Evolutionary conservation across 768 basidiomycete species (phyloP), one percentile per base, ranked within the genome.

Genomic region (Amanita muscaria): DNA sequence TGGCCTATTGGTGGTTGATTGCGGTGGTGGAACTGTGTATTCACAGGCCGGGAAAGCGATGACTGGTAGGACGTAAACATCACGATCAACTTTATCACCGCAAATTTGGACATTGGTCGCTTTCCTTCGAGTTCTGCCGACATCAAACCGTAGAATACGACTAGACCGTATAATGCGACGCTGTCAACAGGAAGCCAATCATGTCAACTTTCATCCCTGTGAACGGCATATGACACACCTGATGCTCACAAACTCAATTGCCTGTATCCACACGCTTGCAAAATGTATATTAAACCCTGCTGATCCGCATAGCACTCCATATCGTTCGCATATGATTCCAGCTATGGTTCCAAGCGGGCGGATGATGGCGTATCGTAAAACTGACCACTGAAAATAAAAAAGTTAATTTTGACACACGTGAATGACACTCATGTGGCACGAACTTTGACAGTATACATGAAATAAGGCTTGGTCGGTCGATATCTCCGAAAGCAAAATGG

Each of bases 61-160:
- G 74, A 70, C 55, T 92, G 91, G 59, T 92, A 94, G 61, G 88
- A 92, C 0, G 89, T 90, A 59, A 85, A 79, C 77, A 90, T 80
- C 34, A 90, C 84, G 38, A 89, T 84, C 23, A 87, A 64, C 61
- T 93, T 93, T 67, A 94, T 91, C 2, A 78, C 66, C 49, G 93
- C 57, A 60, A 94, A 94, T 66, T 93, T 93, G 19, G 82, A n/a
- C n/a, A 76, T 22, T 92, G 64, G 92, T 21, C 82, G 72, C 14
- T 78, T 72, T 25, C 82, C 87, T 44, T 56, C 64, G n/a, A 94
- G 74, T 52, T 92, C n/a, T n/a, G n/a, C n/a, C n/a, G n/a, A n/a
- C n/a, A n/a, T n/a, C n/a, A n/a, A n/a, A n/a, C n/a, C n/a, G n/a
- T n/a, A n/a, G n/a, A n/a, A n/a, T 11, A 90, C 52, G 10, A 93